A percentile compares a stretch with the other conserved stretches of the same genome.
These are phyloP conservation scores for Sphaerobolus stellatus DNA, from an alignment of 1,284 basidiomycete species.

Conservation along the genomic window DNA sequence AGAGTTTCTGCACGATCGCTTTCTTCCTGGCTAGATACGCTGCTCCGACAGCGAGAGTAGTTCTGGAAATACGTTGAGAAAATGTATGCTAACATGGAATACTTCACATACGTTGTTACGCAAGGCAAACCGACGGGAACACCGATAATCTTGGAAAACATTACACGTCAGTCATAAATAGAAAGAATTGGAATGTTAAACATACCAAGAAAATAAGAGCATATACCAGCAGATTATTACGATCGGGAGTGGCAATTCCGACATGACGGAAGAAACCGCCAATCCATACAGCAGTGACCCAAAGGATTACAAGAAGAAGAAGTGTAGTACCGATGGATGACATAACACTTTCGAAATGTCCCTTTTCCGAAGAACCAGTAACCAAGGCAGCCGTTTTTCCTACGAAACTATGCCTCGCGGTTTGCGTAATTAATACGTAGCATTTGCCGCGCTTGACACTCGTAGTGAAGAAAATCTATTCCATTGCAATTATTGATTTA, in stretches of 20 bases:
- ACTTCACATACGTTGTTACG: conserved; percentile 35
- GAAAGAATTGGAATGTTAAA: neutral
- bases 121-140: conserved; percentile 54
- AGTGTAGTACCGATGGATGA: conserved; percentile 47
- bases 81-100: conserved; percentile 36
- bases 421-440: conserved; percentile 44
- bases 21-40: conserved; percentile 53
- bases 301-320: conserved; percentile 49
- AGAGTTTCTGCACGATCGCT: conserved; percentile 62
- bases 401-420: conserved; percentile 47
- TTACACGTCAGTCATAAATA: neutral
- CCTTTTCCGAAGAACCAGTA: conserved; percentile 38
- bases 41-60: conserved; percentile 44
- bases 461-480: conserved; percentile 32
- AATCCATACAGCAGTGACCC: conserved; percentile 48
- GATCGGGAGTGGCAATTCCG: conserved; percentile 42
- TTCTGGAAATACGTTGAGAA: neutral
- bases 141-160: conserved; percentile 42
- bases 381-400: conserved; percentile 48
- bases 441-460: conserved; percentile 51
- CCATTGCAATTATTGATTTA: neutral
- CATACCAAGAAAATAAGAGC: conserved; percentile 40
- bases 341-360: conserved; percentile 54
- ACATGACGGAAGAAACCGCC: conserved; percentile 47
- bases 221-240: conserved; percentile 52